phyloP scores from a whole-genome alignment of 2,329 filamentous ascomycete genomes.

The Neonectria magnoliae region DNA sequence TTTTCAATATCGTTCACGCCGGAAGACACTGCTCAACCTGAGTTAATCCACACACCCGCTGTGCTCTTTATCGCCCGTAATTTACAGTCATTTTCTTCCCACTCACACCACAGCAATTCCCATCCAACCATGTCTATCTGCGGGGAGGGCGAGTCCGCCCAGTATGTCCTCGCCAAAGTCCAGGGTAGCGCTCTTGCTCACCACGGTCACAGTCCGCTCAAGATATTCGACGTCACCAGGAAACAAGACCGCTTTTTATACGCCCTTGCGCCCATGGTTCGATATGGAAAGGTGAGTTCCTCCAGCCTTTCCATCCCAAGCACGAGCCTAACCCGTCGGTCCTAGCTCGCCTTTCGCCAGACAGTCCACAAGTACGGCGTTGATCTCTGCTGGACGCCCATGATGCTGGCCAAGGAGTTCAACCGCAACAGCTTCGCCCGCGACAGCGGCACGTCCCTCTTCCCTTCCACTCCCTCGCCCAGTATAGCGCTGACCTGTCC shows the following conservation, averaged over 20 bases:
- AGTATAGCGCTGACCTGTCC: background rate
- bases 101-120: background rate
- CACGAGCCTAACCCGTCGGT: constrained; percentile 24
- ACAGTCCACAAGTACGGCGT: constrained; percentile 72
- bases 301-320: background rate
- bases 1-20: constrained; percentile 10
- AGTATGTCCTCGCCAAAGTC: constrained; percentile 33
- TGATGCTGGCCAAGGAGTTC: constrained; percentile 77
- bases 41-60: background rate
- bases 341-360: constrained; percentile 73
- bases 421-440: constrained; percentile 69
- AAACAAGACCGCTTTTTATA: constrained; percentile 64
- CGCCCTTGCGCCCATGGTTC: constrained; percentile 74
- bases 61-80: background rate
- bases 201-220: constrained; percentile 60
- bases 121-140: constrained; percentile 29
- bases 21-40: background rate
- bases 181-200: constrained; percentile 34
- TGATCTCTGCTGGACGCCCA: constrained; percentile 77
- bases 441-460: constrained; percentile 61
- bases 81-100: background rate
- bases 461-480: too few species aligned
- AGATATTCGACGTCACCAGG: constrained; percentile 66
- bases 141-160: constrained; percentile 33
- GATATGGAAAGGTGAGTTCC: constrained; percentile 65